These are phyloP conservation scores for Beta macrorhiza DNA, from an alignment of 179 eudicot species.

Conservation along the genomic window DNA sequence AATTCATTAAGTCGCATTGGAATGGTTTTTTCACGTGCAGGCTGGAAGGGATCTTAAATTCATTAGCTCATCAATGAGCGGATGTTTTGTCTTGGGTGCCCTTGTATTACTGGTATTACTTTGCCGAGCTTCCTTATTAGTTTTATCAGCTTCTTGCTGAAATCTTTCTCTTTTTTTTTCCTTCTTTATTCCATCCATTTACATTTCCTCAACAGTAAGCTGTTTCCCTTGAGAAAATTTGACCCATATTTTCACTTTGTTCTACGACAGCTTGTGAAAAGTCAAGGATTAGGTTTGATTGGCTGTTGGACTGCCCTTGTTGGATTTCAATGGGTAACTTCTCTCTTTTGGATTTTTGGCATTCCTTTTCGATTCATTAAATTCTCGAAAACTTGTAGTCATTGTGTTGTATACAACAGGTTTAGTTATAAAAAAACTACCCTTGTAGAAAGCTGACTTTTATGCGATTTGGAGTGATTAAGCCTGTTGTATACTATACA, in stretches of 20 bases:
- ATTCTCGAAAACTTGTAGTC: too few species aligned
- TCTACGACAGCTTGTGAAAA: slow-evolving; percentile 55
- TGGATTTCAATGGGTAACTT: slow-evolving; percentile 84
- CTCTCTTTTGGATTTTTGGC: background rate
- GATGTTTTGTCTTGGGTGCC: slow-evolving; percentile 61
- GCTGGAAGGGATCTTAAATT: slow-evolving; percentile 86
- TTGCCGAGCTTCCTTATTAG: background rate
- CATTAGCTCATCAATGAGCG: slow-evolving; percentile 70
- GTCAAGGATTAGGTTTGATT: slow-evolving; percentile 62
- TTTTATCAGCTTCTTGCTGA: background rate
- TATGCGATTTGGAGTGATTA: too few species aligned
- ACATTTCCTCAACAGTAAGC: slow-evolving; percentile 8
- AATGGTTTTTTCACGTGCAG: slow-evolving; percentile 40
- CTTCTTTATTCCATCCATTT: background rate
- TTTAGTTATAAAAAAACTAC: too few species aligned
- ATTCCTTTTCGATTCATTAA: background rate
- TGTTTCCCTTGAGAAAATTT: background rate
- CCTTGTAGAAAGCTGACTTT: too few species aligned
- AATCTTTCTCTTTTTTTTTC: too few species aligned
- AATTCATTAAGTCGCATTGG: background rate
- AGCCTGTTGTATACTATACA: background rate
- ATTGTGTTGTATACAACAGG: too few species aligned
- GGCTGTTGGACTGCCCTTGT: slow-evolving; percentile 82
- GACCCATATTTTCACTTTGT: background rate
- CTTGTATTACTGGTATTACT: slow-evolving; percentile 61